Percentiles rank a stretch among this genome's conserved stretches.
phyloP scores from a whole-genome alignment of 2,329 filamentous ascomycete genomes.

The Emmonsia crescens region DNA sequence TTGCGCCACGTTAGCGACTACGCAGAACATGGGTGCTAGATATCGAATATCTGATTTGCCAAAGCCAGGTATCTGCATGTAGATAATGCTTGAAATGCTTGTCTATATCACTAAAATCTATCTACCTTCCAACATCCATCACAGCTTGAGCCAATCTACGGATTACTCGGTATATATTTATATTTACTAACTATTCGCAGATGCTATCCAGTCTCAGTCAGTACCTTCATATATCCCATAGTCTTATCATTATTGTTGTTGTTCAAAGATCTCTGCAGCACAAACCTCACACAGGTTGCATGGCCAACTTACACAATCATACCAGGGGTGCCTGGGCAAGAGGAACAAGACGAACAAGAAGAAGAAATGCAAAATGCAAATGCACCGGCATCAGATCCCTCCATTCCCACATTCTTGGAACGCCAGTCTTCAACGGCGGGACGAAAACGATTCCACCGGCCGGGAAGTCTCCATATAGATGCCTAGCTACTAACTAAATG shows the following conservation, averaged over 20 bases:
- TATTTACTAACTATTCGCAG: too few relatives aligned
- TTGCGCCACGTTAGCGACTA: background rate
- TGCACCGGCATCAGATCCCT: background rate
- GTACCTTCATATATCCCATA: background rate
- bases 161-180: too few relatives aligned
- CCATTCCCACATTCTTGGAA: background rate
- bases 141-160: background rate
- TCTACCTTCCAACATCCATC: background rate
- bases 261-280: background rate
- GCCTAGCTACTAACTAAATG: background rate
- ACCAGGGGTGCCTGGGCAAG: background rate
- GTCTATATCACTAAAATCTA: background rate
- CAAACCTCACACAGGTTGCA: background rate
- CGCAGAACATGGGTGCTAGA: background rate
- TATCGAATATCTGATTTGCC: background rate
- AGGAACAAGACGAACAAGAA: background rate
- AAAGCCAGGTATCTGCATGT: background rate
- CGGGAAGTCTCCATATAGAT: background rate
- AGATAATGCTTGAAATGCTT: background rate
- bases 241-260: background rate
- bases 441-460: background rate
- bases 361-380: background rate
- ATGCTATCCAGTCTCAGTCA: background rate
- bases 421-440: background rate
- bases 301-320: background rate